Evolutionary conservation across 768 basidiomycete genomes (phyloP).

Genomic region (Podaxis sp.): DNA sequence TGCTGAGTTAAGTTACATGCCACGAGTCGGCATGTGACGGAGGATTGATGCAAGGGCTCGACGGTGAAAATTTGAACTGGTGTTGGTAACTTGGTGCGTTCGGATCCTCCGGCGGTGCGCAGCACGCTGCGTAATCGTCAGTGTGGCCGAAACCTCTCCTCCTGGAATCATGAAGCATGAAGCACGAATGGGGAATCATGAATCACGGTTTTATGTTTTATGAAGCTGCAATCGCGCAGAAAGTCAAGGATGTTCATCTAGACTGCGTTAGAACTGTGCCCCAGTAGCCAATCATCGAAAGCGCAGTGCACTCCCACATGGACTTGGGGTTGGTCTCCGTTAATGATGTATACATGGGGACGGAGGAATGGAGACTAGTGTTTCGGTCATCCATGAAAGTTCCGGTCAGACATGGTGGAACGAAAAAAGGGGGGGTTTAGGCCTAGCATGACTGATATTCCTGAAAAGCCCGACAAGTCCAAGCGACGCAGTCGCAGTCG

Average conservation of each 20-base stretch:
- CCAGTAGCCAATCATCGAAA: not conserved
- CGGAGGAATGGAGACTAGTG: not conserved
- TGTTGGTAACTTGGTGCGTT: not conserved
- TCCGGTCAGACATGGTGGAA: not conserved
- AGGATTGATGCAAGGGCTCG: not conserved
- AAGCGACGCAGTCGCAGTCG: constrained; percentile 7
- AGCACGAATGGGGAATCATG: not conserved
- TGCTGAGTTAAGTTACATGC: not conserved
- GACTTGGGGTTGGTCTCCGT: not conserved
- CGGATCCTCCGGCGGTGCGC: not conserved
- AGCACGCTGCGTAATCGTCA: not conserved
- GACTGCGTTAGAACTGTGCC: not conserved
- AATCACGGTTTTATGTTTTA: not conserved
- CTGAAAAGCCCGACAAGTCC: not conserved
- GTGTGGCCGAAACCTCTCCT: not conserved
- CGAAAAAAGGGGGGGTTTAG: not conserved
- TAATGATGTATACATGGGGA: not conserved
- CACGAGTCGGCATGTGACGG: no score
- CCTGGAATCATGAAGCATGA: not conserved
- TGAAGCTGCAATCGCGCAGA: not conserved
- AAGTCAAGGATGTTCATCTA: not conserved
- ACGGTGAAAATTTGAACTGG: not conserved
- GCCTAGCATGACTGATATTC: not conserved
- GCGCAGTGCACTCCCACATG: not conserved
- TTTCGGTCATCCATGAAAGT: not conserved